Evolutionary conservation across 2,329 filamentous ascomycete species (phyloP).

Genomic region (Rasamsonia emersonii): DNA sequence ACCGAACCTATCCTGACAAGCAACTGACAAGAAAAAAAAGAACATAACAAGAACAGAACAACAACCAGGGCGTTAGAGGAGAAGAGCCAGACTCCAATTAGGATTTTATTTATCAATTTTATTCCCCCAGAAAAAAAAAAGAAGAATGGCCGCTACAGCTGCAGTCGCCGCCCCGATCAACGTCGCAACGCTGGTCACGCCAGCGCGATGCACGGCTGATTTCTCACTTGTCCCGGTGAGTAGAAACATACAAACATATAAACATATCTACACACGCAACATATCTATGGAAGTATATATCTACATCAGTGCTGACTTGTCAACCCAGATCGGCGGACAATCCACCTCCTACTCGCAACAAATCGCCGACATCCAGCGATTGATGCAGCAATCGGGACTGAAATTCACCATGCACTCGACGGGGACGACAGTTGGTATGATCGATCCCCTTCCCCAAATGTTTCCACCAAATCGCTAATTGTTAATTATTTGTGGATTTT

Average conservation of each 20-base stretch:
- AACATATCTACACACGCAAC: background rate
- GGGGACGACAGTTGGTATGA: conserved; percentile 73
- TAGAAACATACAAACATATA: background rate
- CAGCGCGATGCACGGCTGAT: conserved; percentile 66
- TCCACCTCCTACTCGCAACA: conserved; percentile 65
- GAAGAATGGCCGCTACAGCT: background rate
- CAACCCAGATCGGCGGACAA: conserved; percentile 57
- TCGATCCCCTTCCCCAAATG: background rate
- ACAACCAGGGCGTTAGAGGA: too few species aligned
- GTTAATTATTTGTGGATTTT: conserved; percentile 2
- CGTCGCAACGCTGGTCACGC: conserved; percentile 40
- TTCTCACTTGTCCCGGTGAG: conserved; percentile 68
- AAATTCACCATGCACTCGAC: conserved; percentile 79
- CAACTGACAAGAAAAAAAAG: too few species aligned
- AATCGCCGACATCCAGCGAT: conserved; percentile 72
- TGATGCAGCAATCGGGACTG: conserved; percentile 68
- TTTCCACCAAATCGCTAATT: background rate
- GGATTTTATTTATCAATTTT: too few species aligned
- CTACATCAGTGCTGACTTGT: background rate
- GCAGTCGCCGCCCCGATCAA: conserved; percentile 2
- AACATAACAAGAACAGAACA: too few species aligned
- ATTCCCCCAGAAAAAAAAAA: too few species aligned
- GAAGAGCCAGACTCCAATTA: too few species aligned
- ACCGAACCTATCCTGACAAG: too few species aligned
- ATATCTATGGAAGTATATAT: background rate